Evolutionary conservation across 2,329 filamentous ascomycete genomes (phyloP).

Genomic region (Aplosporella prunicola): DNA sequence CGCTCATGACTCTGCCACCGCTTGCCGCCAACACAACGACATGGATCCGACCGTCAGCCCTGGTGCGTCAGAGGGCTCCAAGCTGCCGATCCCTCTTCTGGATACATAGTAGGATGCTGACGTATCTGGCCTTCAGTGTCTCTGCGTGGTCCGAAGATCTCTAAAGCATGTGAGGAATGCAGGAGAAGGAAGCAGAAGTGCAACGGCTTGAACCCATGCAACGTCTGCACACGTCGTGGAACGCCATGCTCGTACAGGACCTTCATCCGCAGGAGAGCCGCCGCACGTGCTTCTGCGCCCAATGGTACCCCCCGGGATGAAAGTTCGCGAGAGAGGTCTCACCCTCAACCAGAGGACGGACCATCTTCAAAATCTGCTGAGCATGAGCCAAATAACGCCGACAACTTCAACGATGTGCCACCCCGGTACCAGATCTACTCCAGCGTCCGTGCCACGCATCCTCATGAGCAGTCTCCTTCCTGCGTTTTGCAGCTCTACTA

Average conservation of each 20-base stretch:
- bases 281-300: neutral
- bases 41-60: too few species aligned
- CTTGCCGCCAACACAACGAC: too few species aligned
- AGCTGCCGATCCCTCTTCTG: too few species aligned
- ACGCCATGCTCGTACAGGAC: constrained; percentile 10
- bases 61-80: too few species aligned
- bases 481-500: constrained; percentile 11
- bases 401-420: constrained; percentile 5
- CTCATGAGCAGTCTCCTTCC: constrained; percentile 6
- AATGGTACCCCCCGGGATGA: neutral
- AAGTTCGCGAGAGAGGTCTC: neutral
- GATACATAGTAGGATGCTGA: too few species aligned
- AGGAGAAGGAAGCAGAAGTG: constrained; percentile 11
- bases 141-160: constrained; percentile 10
- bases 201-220: constrained; percentile 11
- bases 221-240: constrained; percentile 7
- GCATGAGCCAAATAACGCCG: neutral
- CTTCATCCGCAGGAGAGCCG: constrained; percentile 8
- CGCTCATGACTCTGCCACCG: too few species aligned
- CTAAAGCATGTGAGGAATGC: constrained; percentile 12
- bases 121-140: constrained; percentile 4
- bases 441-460: constrained; percentile 10
- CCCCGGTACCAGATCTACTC: constrained; percentile 11
- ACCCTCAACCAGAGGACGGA: neutral
- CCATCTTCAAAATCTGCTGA: constrained; percentile 3